These are phyloP conservation scores for Trichoderma pleuroti DNA, from an alignment of 2,329 filamentous ascomycete genomes.

Conservation along the genomic window DNA sequence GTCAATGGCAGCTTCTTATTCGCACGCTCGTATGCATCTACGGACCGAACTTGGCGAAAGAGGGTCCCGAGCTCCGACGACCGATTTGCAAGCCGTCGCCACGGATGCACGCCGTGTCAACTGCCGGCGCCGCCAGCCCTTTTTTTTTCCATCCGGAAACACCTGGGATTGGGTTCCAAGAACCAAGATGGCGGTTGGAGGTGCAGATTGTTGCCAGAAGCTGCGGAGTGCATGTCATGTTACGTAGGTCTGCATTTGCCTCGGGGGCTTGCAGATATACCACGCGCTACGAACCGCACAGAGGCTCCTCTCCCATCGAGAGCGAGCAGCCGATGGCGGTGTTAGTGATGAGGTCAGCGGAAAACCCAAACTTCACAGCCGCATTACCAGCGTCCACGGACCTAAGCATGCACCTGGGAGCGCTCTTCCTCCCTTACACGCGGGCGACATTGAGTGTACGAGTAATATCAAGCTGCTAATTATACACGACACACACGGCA, in stretches of 20 bases:
- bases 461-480: background rate
- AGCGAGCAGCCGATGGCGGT: background rate
- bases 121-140: conserved; percentile 10
- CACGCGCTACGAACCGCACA: background rate
- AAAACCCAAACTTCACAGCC: background rate
- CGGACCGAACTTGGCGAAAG: conserved; percentile 3
- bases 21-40: conserved; percentile 9
- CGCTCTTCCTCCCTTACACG: background rate
- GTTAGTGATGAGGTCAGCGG: background rate
- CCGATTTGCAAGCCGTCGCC: conserved; percentile 10
- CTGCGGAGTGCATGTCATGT: background rate
- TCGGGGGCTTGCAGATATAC: background rate
- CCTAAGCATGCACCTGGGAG: background rate
- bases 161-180: background rate
- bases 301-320: background rate
- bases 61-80: conserved; percentile 11
- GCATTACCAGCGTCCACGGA: background rate
- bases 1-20: conserved; percentile 12
- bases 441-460: background rate
- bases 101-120: conserved; percentile 7
- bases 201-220: background rate
- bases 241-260: background rate
- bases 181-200: background rate
- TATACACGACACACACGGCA: background rate
- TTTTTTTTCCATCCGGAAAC: background rate